These are phyloP conservation scores for Tetratostichococcus sp. DNA, from an alignment of 139 green algal species.

Conservation along the genomic window DNA sequence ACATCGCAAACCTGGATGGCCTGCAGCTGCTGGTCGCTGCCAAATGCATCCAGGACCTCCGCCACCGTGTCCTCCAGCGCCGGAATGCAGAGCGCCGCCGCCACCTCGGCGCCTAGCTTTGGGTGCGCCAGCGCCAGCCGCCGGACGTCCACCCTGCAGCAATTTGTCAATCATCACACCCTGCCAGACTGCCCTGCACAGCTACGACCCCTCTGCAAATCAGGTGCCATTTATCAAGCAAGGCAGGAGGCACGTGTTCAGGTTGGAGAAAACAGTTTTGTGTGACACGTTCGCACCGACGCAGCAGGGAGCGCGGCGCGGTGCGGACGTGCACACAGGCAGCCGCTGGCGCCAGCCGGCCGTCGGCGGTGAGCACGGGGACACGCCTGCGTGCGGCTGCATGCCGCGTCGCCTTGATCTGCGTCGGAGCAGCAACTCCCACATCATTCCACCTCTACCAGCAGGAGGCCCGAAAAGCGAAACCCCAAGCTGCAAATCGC, in stretches of 20 bases:
- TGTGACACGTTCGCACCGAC: background rate
- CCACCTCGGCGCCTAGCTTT: constrained; percentile 18
- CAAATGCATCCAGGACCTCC: constrained; percentile 25
- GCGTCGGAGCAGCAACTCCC: background rate
- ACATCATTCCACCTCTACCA: background rate
- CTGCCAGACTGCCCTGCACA: too few species aligned
- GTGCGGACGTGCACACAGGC: constrained; percentile 14
- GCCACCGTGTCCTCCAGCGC: constrained; percentile 35
- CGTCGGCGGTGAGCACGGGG: constrained; percentile 27
- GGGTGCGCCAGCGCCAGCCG: constrained; percentile 41
- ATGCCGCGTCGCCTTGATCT: background rate
- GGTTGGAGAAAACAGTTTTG: background rate
- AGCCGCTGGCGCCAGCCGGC: constrained; percentile 25
- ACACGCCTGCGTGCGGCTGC: constrained; percentile 3
- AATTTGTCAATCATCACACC: background rate
- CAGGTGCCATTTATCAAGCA: too few species aligned
- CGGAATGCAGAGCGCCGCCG: constrained; percentile 33
- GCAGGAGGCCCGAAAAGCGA: too few species aligned
- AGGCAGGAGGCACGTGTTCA: background rate
- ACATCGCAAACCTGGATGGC: constrained; percentile 24
- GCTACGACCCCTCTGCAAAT: too few species aligned
- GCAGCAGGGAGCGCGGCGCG: constrained; percentile 3
- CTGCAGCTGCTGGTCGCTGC: constrained; percentile 22
- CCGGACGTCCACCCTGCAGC: constrained; percentile 37
- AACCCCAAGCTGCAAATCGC: too few species aligned